phyloP scores from a whole-genome alignment of 495 filamentous ascomycete species.

The Opeltia flavorubescens region DNA sequence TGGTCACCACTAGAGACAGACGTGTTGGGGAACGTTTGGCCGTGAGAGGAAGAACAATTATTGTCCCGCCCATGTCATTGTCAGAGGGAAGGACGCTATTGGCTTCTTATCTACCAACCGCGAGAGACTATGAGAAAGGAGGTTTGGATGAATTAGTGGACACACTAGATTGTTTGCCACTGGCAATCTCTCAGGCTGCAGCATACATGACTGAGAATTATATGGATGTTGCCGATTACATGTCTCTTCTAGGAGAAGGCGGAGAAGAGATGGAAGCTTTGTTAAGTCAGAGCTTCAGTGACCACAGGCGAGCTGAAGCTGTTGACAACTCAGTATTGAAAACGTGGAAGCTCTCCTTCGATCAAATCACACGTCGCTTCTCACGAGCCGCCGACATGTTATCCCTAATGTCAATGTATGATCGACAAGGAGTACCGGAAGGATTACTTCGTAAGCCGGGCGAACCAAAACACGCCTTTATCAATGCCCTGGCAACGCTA shows the following conservation, averaged over 20 bases:
- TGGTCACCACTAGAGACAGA: no score
- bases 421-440: constrained; percentile 21
- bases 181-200: neutral
- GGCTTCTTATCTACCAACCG: no score
- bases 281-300: neutral
- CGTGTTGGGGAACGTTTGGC: no score
- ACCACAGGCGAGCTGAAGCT: neutral
- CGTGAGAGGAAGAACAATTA: no score
- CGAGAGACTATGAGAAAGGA: neutral
- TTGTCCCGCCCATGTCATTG: no score
- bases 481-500: neutral
- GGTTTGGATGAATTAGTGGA: neutral
- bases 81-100: no score
- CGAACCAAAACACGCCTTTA: neutral
- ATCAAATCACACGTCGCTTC: constrained; percentile 17
- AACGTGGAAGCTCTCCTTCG: constrained; percentile 25
- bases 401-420: constrained; percentile 18
- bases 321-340: constrained; percentile 17
- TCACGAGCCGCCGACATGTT: constrained; percentile 16
- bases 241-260: neutral
- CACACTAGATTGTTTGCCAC: neutral
- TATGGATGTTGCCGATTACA: no score
- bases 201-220: no score
- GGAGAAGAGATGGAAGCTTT: neutral
- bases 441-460: neutral